Conservation (phyloP, 1,139 yeast genomes). For the Fermentozyma sake region DNA sequence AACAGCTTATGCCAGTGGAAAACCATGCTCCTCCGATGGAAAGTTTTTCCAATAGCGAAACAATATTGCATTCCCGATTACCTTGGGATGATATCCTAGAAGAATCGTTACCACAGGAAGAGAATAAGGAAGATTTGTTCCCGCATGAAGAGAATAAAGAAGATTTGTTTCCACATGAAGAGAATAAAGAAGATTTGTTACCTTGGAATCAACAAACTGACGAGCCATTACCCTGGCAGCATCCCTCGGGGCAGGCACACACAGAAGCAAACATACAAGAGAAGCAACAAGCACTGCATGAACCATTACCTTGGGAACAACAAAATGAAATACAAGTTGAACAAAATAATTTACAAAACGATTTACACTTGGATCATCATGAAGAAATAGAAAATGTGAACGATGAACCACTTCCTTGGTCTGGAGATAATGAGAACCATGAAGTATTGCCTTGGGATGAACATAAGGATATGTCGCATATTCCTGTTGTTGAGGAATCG, state of each 20-base stretch:
- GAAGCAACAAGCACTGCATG: too few species aligned
- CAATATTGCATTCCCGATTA: not conserved
- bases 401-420: conserved; percentile 1
- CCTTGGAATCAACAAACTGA: too few species aligned
- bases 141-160: conserved; percentile 4
- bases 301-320: too few species aligned
- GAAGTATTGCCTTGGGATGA: conserved; percentile 4
- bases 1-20: conserved; percentile 9
- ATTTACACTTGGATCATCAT: too few species aligned
- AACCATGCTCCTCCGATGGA: not conserved
- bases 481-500: too few species aligned
- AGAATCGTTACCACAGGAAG: conserved; percentile 5
- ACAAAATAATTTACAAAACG: too few species aligned
- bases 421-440: not conserved
- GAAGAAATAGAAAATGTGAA: too few species aligned
- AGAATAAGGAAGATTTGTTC: conserved; percentile 1
- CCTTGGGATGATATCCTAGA: conserved; percentile 3
- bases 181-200: conserved; percentile 1
- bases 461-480: too few species aligned
- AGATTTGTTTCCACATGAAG: conserved; percentile 9
- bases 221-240: conserved; percentile 3
- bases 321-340: too few species aligned
- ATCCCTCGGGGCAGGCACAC: too few species aligned
- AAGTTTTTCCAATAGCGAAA: not conserved
- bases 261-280: too few species aligned